Conservation (phyloP, 495 filamentous ascomycete genomes). For the Aspergillus hancockii region DNA sequence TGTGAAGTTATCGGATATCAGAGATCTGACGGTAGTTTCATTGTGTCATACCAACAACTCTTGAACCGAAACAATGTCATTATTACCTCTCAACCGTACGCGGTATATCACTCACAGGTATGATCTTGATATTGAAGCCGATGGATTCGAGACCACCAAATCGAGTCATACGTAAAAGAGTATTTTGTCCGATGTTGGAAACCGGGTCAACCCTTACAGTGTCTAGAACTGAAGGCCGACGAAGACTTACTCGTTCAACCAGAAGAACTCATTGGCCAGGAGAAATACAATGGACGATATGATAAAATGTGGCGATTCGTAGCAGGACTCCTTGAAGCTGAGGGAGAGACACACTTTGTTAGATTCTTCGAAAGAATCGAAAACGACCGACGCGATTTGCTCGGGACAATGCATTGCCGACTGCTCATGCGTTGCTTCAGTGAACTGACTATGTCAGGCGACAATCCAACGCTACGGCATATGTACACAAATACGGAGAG, state of each 20-base stretch:
- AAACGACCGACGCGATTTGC: conserved; percentile 36
- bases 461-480: neutral
- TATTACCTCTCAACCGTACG: conserved; percentile 20
- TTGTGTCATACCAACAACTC: neutral
- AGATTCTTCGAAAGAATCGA: conserved; percentile 39
- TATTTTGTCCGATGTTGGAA: conserved; percentile 45
- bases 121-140: conserved; percentile 22
- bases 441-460: conserved; percentile 15
- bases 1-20: neutral
- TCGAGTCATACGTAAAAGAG: conserved; percentile 15
- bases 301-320: conserved; percentile 49
- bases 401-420: conserved; percentile 40
- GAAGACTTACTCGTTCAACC: conserved; percentile 31
- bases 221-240: conserved; percentile 13
- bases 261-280: conserved; percentile 29
- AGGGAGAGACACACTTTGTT: conserved; percentile 7
- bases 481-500: neutral
- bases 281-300: conserved; percentile 44
- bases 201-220: conserved; percentile 18
- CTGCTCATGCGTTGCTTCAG: conserved; percentile 44
- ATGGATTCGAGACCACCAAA: conserved; percentile 19
- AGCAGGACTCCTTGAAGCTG: conserved; percentile 35
- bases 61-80: conserved; percentile 10
- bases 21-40: neutral
- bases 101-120: conserved; percentile 4